These are phyloP conservation scores for Elaeis guineensis DNA, from an alignment of 176 grass and related monocot genomes.

Conservation along the genomic window DNA sequence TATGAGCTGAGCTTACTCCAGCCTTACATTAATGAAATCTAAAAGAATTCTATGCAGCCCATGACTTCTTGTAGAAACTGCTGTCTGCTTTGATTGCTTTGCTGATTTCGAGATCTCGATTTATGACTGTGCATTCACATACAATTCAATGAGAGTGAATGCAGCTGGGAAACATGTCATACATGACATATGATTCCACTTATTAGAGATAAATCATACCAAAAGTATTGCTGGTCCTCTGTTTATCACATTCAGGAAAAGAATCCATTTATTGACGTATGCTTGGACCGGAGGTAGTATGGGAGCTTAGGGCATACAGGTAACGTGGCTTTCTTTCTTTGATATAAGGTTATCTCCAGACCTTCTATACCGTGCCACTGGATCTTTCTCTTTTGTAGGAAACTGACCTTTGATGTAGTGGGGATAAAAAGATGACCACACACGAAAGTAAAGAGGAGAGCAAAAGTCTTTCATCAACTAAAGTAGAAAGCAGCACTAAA, in stretches of 20 bases:
- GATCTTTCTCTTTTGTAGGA: conserved; percentile 8
- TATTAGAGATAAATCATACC: neutral
- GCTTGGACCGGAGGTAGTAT: neutral
- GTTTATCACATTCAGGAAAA: neutral
- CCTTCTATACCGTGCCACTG: neutral
- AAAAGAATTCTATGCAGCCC: neutral
- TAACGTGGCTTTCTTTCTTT: neutral
- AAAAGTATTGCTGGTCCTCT: conserved; percentile 3
- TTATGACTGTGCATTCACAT: neutral
- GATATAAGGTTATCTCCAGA: neutral
- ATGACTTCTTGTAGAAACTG: neutral
- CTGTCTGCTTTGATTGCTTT: neutral
- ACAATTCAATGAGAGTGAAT: neutral
- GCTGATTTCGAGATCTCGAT: neutral
- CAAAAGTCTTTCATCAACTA: conserved; percentile 4
- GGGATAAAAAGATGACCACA: neutral
- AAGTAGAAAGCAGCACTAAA: conserved; percentile 13
- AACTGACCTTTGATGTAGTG: conserved; percentile 1
- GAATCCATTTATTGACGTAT: neutral
- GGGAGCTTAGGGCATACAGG: neutral
- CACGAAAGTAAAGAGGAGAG: neutral
- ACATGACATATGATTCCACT: conserved; percentile 1
- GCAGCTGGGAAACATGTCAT: neutral
- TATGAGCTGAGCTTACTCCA: too few species aligned
- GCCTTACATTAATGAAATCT: too few species aligned